Evolutionary conservation across 495 filamentous ascomycete species (phyloP).

Genomic region (Penicillium dipodomyicola): DNA sequence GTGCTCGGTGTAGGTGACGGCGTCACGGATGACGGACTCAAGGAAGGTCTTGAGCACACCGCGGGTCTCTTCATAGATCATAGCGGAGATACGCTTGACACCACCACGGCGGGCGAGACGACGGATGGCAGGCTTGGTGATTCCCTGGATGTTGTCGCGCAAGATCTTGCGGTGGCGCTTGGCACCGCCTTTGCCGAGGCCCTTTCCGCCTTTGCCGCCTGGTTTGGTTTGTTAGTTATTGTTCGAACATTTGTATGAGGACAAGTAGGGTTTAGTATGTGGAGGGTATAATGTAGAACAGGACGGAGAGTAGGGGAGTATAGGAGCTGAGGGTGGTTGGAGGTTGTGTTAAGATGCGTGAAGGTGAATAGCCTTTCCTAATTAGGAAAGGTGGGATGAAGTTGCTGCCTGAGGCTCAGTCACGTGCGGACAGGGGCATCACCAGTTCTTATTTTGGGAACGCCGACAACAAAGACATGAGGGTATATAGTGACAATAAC

Average conservation of each 20-base stretch:
- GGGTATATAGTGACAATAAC: slow-evolving; percentile 14
- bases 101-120: slow-evolving; percentile 62
- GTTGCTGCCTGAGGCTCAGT: slow-evolving; percentile 8
- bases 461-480: slow-evolving; percentile 16
- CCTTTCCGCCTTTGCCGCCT: slow-evolving; percentile 91
- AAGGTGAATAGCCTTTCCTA: slow-evolving; percentile 4
- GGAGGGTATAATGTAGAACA: background rate
- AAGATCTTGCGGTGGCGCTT: slow-evolving; percentile 99
- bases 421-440: slow-evolving; percentile 10
- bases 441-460: background rate
- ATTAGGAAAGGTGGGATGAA: slow-evolving; percentile 9
- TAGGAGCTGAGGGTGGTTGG: background rate
- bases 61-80: slow-evolving; percentile 70
- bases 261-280: background rate
- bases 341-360: slow-evolving; percentile 9
- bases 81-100: slow-evolving; percentile 67
- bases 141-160: slow-evolving; percentile 97
- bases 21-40: slow-evolving; percentile 75
- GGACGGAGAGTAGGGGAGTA: background rate
- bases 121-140: slow-evolving; percentile 70
- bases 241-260: background rate
- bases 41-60: slow-evolving; percentile 67
- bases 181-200: slow-evolving; percentile 87
- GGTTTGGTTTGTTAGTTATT: slow-evolving; percentile 26
- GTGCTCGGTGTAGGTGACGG: slow-evolving; percentile 97